Percentiles rank a stretch among this genome's conserved stretches.
These are phyloP conservation scores for Kurtzmaniella cleridarum DNA, from an alignment of 805 yeast species.

Conservation along the genomic window DNA sequence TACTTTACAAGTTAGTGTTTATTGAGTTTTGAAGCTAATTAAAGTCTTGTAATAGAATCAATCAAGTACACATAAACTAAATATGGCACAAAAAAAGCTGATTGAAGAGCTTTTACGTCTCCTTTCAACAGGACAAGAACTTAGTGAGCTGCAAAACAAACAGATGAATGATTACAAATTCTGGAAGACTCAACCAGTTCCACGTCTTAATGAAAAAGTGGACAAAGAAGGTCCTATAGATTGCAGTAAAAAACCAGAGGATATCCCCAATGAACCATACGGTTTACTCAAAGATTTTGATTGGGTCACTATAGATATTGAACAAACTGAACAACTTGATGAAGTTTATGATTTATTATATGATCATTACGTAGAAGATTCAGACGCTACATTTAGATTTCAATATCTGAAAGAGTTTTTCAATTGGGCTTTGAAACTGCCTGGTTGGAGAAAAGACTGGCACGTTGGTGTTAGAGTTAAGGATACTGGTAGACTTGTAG, in stretches of 20 bases:
- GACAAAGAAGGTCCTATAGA: slow-evolving; percentile 81
- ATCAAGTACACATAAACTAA: neutral
- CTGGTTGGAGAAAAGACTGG: slow-evolving; percentile 90
- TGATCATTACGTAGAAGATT: slow-evolving; percentile 92
- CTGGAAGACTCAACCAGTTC: slow-evolving; percentile 98
- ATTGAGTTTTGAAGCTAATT: too few species aligned
- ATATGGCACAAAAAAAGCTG: slow-evolving; percentile 20
- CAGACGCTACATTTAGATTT: slow-evolving; percentile 87
- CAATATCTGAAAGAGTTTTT: slow-evolving; percentile 79
- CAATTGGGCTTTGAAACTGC: slow-evolving; percentile 90
- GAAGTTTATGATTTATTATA: slow-evolving; percentile 78
- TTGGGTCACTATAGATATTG: slow-evolving; percentile 76
- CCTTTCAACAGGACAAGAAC: slow-evolving; percentile 48
- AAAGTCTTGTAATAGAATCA: neutral
- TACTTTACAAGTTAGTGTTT: slow-evolving; percentile 7
- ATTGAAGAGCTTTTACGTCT: slow-evolving; percentile 58
- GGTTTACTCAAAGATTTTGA: slow-evolving; percentile 76
- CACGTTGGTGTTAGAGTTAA: slow-evolving; percentile 89
- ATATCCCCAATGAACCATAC: slow-evolving; percentile 65
- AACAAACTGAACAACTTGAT: slow-evolving; percentile 48
- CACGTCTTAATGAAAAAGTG: slow-evolving; percentile 63
- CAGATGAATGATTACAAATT: slow-evolving; percentile 88
- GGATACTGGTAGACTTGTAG: slow-evolving; percentile 71
- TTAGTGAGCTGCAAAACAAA: slow-evolving; percentile 55
- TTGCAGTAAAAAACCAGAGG: slow-evolving; percentile 55